Conservation (phyloP, 305 asterid genomes). For the Fraxinus sp. region DNA sequence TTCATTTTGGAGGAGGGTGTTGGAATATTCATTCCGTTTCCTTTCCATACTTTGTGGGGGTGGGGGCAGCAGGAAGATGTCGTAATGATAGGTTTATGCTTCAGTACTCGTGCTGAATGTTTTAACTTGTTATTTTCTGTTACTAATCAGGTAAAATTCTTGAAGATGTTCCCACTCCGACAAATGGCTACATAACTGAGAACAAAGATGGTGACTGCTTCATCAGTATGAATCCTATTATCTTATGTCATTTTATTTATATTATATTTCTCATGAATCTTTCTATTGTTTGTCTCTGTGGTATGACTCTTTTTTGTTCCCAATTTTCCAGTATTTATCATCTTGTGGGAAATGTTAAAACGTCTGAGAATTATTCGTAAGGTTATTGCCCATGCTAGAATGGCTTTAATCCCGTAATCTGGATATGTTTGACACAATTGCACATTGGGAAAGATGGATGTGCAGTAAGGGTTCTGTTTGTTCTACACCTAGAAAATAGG, state of each 20-base stretch:
- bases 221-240: not conserved
- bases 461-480: not conserved
- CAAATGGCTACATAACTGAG: conserved; percentile 38
- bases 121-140: conserved; percentile 1
- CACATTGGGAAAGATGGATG: not conserved
- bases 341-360: not conserved
- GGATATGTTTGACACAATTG: not conserved
- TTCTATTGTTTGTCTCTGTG: not conserved
- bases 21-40: not conserved
- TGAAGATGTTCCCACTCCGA: conserved; percentile 35
- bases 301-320: not conserved
- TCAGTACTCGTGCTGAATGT: not conserved
- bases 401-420: not conserved
- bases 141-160: conserved; percentile 40
- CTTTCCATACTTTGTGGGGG: not conserved
- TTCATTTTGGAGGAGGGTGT: not conserved
- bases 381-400: not conserved
- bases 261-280: conserved; percentile 3
- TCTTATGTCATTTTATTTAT: conserved; percentile 10
- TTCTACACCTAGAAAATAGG: not conserved
- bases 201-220: conserved; percentile 50
- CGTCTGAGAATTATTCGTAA: not conserved
- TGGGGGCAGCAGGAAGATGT: not conserved
- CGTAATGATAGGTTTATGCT: conserved; percentile 14
- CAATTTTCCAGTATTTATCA: not conserved